Percentiles rank a stretch among this genome's conserved stretches.
phyloP scores from a whole-genome alignment of 257 asterid species.

The Solanum pennellii region DNA sequence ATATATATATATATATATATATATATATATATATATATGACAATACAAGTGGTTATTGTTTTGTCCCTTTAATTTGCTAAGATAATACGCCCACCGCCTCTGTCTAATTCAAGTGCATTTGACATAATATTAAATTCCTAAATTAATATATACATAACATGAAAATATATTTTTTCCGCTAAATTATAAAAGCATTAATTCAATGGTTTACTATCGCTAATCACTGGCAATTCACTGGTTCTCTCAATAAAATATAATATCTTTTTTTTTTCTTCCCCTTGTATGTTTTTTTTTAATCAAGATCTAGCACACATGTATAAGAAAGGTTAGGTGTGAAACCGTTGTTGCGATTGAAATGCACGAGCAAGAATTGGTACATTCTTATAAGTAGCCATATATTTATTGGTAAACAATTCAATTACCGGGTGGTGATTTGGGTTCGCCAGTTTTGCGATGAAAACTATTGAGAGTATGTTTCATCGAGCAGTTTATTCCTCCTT shows the following conservation, averaged over 20 bases:
- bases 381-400: neutral
- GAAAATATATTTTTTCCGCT: too few species aligned
- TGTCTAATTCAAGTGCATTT: too few species aligned
- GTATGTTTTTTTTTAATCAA: neutral
- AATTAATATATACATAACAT: too few species aligned
- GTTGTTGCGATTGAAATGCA: neutral
- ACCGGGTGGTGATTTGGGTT: neutral
- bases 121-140: too few species aligned
- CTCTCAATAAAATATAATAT: too few species aligned
- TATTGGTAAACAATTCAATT: neutral
- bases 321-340: neutral
- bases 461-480: neutral
- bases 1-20: too few species aligned
- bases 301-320: neutral
- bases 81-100: too few species aligned
- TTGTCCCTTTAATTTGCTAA: too few species aligned
- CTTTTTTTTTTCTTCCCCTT: neutral
- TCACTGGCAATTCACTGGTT: neutral
- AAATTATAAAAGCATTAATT: too few species aligned
- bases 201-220: neutral
- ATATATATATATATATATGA: neutral
- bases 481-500: neutral
- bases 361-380: neutral
- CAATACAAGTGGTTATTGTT: neutral
- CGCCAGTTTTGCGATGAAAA: neutral